These are phyloP conservation scores for Nepenthes mirabilis DNA, from an alignment of 148 eudicot species.

Conservation along the genomic window DNA sequence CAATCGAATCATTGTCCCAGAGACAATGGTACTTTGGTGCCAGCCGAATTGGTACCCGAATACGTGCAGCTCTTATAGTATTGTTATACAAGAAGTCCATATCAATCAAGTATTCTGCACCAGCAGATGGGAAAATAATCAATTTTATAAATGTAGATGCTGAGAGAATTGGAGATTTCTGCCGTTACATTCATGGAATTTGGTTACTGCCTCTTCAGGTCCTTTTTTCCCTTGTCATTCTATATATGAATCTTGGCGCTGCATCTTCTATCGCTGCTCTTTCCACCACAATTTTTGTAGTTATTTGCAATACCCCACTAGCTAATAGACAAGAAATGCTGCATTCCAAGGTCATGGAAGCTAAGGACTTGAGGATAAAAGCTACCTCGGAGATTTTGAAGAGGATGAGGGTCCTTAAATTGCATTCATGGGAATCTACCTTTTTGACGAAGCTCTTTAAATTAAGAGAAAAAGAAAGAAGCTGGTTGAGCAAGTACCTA, in stretches of 20 bases:
- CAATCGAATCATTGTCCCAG: conserved; percentile 65
- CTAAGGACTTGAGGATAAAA: conserved; percentile 73
- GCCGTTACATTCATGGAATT: conserved; percentile 55
- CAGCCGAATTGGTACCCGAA: conserved; percentile 46
- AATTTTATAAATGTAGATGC: conserved; percentile 64
- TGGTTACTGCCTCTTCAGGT: conserved; percentile 89
- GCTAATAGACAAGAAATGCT: conserved; percentile 58
- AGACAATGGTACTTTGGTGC: conserved; percentile 92
- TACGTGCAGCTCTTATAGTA: conserved; percentile 48
- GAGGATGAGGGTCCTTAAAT: conserved; percentile 81
- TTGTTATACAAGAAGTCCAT: conserved; percentile 57
- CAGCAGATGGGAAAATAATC: conserved; percentile 43
- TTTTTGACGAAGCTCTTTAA: conserved; percentile 45
- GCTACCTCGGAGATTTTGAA: conserved; percentile 69
- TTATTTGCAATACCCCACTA: conserved; percentile 71
- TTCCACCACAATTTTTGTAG: conserved; percentile 48
- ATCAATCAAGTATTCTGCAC: conserved; percentile 39
- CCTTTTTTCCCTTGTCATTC: conserved; percentile 45
- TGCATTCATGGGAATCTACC: conserved; percentile 78
- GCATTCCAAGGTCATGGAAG: conserved; percentile 76
- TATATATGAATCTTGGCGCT: conserved; percentile 59
- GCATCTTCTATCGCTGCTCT: conserved; percentile 70
- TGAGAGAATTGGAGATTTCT: conserved; percentile 84
- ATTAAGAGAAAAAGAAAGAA: conserved; percentile 52
- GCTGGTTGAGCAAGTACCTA: conserved; percentile 61